Evolutionary conservation across 2,329 filamentous ascomycete genomes (phyloP).

Genomic region (Ustilaginoidea virens): DNA sequence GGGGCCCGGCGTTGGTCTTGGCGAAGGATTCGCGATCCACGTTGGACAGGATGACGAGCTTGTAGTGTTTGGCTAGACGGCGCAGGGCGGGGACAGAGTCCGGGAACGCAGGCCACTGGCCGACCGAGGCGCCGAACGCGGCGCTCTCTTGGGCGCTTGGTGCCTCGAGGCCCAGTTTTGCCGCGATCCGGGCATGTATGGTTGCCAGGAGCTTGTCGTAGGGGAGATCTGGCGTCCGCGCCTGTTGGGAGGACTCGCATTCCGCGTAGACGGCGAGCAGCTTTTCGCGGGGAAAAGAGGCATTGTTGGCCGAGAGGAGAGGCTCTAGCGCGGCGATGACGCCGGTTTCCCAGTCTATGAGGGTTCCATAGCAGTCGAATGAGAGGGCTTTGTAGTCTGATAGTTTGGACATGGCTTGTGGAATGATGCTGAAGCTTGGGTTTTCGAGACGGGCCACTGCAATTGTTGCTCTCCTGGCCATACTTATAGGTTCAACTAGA

Average conservation of each 20-base stretch:
- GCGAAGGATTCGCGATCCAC: conserved; percentile 28
- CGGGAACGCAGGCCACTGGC: conserved; percentile 38
- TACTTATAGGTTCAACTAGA: too few species aligned
- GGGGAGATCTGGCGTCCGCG: conserved; percentile 35
- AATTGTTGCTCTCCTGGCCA: background rate
- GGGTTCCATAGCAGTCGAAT: conserved; percentile 69
- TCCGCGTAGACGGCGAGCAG: conserved; percentile 33
- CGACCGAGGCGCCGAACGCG: conserved; percentile 27
- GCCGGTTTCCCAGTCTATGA: conserved; percentile 65
- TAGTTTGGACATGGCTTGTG: background rate
- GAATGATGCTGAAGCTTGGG: background rate
- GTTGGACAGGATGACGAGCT: conserved; percentile 46
- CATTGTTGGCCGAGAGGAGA: conserved; percentile 10
- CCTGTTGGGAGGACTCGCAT: conserved; percentile 33
- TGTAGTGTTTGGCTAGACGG: conserved; percentile 32
- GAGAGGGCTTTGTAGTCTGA: conserved; percentile 26
- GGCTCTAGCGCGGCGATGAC: conserved; percentile 37
- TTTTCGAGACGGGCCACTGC: background rate
- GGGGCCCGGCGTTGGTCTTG: conserved; percentile 13
- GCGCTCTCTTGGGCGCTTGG: conserved; percentile 12
- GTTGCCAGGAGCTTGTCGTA: conserved; percentile 23
- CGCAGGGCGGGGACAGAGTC: conserved; percentile 40
- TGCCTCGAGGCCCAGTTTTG: conserved; percentile 13
- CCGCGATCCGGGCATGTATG: conserved; percentile 22
- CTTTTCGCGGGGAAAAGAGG: conserved; percentile 17